A percentile compares a stretch with the other conserved stretches of the same genome.
phyloP scores from a whole-genome alignment of 2,329 filamentous ascomycete species.

The Monascus ruber region DNA sequence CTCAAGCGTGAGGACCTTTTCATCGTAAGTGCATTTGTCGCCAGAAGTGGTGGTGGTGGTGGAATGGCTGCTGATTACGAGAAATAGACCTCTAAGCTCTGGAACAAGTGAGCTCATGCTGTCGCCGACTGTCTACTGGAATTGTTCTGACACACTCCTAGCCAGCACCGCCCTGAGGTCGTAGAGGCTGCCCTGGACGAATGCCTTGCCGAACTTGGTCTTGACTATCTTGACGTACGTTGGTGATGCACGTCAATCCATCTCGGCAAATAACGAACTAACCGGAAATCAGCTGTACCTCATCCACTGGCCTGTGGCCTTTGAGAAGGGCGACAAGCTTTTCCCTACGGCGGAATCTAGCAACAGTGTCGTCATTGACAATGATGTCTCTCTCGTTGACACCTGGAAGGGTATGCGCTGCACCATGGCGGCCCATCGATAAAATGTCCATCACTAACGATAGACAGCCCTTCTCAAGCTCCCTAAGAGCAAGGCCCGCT shows the following conservation, averaged over 20 bases:
- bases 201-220: slow-evolving; percentile 40
- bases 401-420: slow-evolving; percentile 29
- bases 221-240: slow-evolving; percentile 45
- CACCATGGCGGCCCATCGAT: not conserved
- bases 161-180: slow-evolving; percentile 38
- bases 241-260: not conserved
- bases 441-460: not conserved
- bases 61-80: not conserved
- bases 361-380: slow-evolving; percentile 33
- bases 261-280: slow-evolving; percentile 10
- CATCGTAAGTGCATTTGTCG: slow-evolving; percentile 18
- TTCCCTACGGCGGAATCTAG: slow-evolving; percentile 36
- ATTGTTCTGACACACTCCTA: slow-evolving; percentile 2
- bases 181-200: slow-evolving; percentile 41
- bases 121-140: not conserved
- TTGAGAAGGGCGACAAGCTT: slow-evolving; percentile 28
- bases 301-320: slow-evolving; percentile 37
- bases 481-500: slow-evolving; percentile 29
- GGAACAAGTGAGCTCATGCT: slow-evolving; percentile 37
- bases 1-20: slow-evolving; percentile 32
- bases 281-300: slow-evolving; percentile 21
- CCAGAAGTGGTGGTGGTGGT: not conserved
- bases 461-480: slow-evolving; percentile 32
- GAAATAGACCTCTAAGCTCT: slow-evolving; percentile 46
- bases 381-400: slow-evolving; percentile 28